phyloP scores from a whole-genome alignment of 305 asterid species.

The Andrographis paniculata region DNA sequence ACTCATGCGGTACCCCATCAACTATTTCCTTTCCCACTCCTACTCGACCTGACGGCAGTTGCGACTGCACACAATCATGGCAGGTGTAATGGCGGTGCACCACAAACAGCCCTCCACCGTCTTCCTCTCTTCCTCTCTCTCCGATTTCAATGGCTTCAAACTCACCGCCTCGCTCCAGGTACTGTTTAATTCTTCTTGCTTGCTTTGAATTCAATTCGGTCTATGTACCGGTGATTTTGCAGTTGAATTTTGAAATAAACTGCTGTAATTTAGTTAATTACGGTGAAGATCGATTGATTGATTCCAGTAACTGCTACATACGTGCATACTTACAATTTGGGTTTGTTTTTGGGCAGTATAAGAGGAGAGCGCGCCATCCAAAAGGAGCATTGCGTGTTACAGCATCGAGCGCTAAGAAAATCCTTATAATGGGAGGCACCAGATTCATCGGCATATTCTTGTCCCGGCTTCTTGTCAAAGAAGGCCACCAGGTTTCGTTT shows the following conservation, averaged over 20 bases:
- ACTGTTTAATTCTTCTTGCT: neutral
- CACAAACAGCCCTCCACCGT: constrained; percentile 59
- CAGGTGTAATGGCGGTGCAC: constrained; percentile 59
- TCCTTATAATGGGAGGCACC: constrained; percentile 98
- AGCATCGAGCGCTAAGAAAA: constrained; percentile 82
- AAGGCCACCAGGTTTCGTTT: constrained; percentile 78
- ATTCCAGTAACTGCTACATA: neutral
- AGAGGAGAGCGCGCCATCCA: constrained; percentile 55
- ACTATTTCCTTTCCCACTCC: neutral
- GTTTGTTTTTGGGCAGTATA: constrained; percentile 33
- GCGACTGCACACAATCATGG: constrained; percentile 30
- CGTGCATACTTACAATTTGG: neutral
- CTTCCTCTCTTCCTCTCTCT: constrained; percentile 54
- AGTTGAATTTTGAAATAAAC: too few relatives aligned
- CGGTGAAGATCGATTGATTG: neutral
- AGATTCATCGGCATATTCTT: constrained; percentile 84
- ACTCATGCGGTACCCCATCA: neutral
- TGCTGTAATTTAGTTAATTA: too few relatives aligned
- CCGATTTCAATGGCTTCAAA: constrained; percentile 68
- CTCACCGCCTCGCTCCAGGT: constrained; percentile 47
- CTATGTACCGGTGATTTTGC: neutral
- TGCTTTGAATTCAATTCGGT: neutral
- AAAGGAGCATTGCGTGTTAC: constrained; percentile 49
- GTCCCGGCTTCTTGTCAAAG: constrained; percentile 86
- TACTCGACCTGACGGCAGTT: neutral